Evolutionary conservation across 208 protist species (phyloP), one percentile per base, ranked within the genome.

Genomic region (Acanthamoeba healyi): DNA sequence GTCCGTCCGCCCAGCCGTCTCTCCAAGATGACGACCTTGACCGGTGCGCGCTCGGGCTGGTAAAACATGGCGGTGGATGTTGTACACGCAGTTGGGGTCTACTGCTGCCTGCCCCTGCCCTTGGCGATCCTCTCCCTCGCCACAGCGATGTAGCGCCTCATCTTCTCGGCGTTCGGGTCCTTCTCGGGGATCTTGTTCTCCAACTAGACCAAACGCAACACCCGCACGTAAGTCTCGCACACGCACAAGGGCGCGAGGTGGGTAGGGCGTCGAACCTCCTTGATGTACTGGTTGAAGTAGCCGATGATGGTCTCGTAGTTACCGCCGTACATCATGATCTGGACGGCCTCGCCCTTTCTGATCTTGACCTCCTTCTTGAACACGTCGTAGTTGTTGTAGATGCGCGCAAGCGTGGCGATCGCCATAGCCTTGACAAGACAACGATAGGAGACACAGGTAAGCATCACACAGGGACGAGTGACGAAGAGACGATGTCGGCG

Each of bases 371-470:
- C 98, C 15, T 94, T 74, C 29, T 96, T 95, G 94, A 99, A 99
- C 1, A 99, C 98, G 63, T 98, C 94, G 44, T 94, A 61, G 97
- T 99, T 99, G 96, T 99, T 98, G 97, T 99, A 99, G 84, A 98
- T 98, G 74, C 95, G 94, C 22, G 96, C 88, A 0, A 99, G 96
- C 6, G 99, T 99, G 49, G 97, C 98, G 91, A 99, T 98, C 51
- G 98, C 98, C 98, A 99, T 99, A 19, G 99, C 95, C 49, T 95
- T 29, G 24, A 61, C 4, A 49, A 49, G 63, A 38, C 9, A 49
- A n/a, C n/a, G n/a, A n/a, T n/a, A n/a, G n/a, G n/a, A n/a, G n/a
- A n/a, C n/a, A n/a, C n/a, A n/a, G n/a, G n/a, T n/a, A n/a, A n/a
- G n/a, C n/a, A n/a, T n/a, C n/a, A n/a, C n/a, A n/a, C n/a, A n/a